Evolutionary conservation across 768 basidiomycete species (phyloP), one percentile per base, ranked within the genome.

Genomic region (Rhizopogon sp.): DNA sequence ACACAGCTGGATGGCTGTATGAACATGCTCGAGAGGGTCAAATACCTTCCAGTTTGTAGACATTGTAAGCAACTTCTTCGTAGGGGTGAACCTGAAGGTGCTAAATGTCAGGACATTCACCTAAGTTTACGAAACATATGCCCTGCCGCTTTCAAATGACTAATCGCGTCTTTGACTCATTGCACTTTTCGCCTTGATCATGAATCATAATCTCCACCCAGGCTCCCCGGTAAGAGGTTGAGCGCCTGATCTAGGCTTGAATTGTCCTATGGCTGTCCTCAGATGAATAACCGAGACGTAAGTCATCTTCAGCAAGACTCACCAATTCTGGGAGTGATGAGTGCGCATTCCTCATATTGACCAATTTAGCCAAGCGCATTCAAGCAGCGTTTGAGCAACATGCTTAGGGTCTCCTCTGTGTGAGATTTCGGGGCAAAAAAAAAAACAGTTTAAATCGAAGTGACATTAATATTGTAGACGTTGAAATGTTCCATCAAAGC

Each of bases 11-110:
- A 16, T 42, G 43, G 10, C 33, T 35, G 52, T 22, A 20, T 43
- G 13, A 28, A 29, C 33, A 47, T 39, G 29, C 16, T 5, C 39
- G 39, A 52, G 29, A 22, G 29, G 11, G 7, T 76, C 60, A 75
- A 49, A 76, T 66, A 57, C 76, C 70, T 62, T 80, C 76, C 2
- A 79, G 64, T 43, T 71, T 75, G 64, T 81, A 79, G 2, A 83
- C 78, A 57, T 82, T 79, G 57, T 81, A 81, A 5, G 77, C 80
- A 46, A 82, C 78, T 62, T 81, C 77, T 65, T 82, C 81, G 56
- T 82, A 82, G 7, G 80, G 80, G 60, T 81, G 81, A 4, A 75
- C 71, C 80, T 82, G 57, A 40, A 43, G 29, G 17, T 14, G 25
- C 4, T 25, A 25, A 25, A 25, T 25, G 14, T 31, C 25, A 54